These are phyloP conservation scores for Saccharum hybrid DNA, from an alignment of 202 grass and related monocot genomes.

Conservation along the genomic window DNA sequence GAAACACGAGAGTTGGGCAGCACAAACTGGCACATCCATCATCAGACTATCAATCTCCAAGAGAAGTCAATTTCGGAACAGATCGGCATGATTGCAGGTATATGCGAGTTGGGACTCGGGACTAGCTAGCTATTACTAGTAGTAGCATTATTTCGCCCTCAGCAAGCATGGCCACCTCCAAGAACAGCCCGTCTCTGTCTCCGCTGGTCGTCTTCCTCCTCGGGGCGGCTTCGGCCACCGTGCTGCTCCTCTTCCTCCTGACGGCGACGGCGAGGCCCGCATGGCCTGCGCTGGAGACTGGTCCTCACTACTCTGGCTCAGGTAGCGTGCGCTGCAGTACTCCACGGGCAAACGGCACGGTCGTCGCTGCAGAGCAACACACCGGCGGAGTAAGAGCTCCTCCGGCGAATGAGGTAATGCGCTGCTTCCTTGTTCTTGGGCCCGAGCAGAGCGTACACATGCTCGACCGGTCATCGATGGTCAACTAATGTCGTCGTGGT, in stretches of 20 bases:
- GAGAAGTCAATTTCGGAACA: slow-evolving; percentile 20
- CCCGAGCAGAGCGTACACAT: too few species aligned
- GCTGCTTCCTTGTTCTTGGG: background rate
- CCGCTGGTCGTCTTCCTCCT: slow-evolving; percentile 57
- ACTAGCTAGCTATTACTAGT: background rate
- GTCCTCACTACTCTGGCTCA: background rate
- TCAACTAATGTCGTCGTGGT: background rate
- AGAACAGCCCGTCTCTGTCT: slow-evolving; percentile 29
- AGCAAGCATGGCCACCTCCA: slow-evolving; percentile 39
- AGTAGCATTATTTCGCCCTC: background rate
- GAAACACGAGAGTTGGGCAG: background rate
- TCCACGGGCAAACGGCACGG: slow-evolving; percentile 8
- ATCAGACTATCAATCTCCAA: background rate
- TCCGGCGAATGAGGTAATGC: slow-evolving; percentile 14
- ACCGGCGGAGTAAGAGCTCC: background rate
- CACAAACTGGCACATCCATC: slow-evolving; percentile 28
- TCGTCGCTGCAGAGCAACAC: background rate
- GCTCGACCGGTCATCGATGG: background rate
- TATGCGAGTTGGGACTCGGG: background rate
- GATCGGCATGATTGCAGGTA: background rate
- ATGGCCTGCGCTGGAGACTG: slow-evolving; percentile 25
- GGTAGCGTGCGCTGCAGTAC: background rate
- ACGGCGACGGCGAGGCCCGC: slow-evolving; percentile 45
- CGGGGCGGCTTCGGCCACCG: slow-evolving; percentile 59
- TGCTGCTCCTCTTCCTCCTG: slow-evolving; percentile 56